Conservation (phyloP, 139 green algal species). For the Dunaliella sp. region DNA sequence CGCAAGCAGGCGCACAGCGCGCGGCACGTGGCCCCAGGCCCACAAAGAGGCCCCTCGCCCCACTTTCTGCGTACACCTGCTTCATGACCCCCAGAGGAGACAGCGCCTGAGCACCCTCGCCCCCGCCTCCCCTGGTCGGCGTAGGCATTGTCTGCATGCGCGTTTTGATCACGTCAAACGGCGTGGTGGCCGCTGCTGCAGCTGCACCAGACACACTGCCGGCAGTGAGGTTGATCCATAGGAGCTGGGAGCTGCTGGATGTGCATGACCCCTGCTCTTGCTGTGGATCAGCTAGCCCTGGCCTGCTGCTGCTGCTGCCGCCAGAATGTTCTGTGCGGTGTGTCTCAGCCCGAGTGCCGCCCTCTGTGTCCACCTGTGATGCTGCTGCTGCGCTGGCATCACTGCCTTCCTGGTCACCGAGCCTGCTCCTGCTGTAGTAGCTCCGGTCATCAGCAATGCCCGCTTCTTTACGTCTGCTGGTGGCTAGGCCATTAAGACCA, state of each 20-base stretch:
- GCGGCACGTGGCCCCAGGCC: constrained; percentile 69
- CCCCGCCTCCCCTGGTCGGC: neutral
- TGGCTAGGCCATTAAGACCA: no score
- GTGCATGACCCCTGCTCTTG: neutral
- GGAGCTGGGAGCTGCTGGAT: constrained; percentile 38
- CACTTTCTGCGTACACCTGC: constrained; percentile 50
- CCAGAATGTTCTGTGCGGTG: neutral
- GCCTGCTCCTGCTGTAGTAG: no score
- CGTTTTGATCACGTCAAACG: constrained; percentile 97
- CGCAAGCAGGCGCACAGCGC: constrained; percentile 81
- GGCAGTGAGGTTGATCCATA: constrained; percentile 60
- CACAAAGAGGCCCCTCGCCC: constrained; percentile 71
- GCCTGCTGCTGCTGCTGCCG: constrained; percentile 9
- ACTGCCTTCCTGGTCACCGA: no score
- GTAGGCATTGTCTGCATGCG: constrained; percentile 55
- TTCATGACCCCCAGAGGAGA: constrained; percentile 33
- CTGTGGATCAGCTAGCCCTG: neutral
- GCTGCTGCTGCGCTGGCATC: no score
- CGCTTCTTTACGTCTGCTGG: no score
- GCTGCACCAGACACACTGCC: constrained; percentile 61
- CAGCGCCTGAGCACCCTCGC: neutral
- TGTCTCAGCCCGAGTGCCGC: no score
- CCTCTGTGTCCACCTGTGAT: no score
- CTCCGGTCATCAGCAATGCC: no score
- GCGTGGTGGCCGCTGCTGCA: constrained; percentile 84